These are phyloP conservation scores for Populus pruinosa DNA, from an alignment of 345 rosid species.

Conservation along the genomic window DNA sequence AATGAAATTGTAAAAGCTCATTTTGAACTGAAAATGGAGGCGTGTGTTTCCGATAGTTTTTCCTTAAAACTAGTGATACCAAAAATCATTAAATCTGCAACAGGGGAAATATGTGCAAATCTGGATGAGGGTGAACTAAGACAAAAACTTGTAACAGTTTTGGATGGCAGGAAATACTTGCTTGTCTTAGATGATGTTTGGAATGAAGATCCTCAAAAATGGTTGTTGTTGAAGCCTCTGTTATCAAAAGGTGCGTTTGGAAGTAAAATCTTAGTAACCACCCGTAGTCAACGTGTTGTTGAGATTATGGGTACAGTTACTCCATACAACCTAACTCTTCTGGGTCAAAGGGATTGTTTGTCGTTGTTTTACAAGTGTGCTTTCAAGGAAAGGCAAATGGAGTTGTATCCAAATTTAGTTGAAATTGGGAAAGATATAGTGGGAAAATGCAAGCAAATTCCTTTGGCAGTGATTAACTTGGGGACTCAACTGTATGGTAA, in stretches of 20 bases:
- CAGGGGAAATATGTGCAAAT: no score
- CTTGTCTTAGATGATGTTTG: slow-evolving; percentile 16
- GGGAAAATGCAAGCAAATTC: slow-evolving; percentile 29
- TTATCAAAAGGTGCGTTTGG: neutral
- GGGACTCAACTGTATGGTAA: slow-evolving; percentile 13
- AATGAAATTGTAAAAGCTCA: no score
- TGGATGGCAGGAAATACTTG: neutral
- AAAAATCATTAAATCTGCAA: no score
- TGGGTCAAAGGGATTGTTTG: slow-evolving; percentile 9
- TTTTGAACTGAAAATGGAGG: no score
- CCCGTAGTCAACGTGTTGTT: slow-evolving; percentile 6
- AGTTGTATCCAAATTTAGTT: neutral
- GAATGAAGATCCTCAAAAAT: no score
- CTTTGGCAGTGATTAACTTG: slow-evolving; percentile 18
- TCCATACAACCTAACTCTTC: slow-evolving; percentile 5
- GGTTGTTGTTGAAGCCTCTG: neutral
- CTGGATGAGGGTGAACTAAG: neutral
- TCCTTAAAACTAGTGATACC: no score
- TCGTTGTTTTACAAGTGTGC: slow-evolving; percentile 26
- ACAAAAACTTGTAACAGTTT: neutral
- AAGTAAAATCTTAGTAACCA: slow-evolving; percentile 20
- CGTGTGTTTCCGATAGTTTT: no score
- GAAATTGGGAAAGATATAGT: slow-evolving; percentile 23
- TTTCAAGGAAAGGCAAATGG: slow-evolving; percentile 14
- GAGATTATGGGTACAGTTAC: neutral